Evolutionary conservation across 1,284 basidiomycete species (phyloP).

Genomic region (Sporisorium graminicola): DNA sequence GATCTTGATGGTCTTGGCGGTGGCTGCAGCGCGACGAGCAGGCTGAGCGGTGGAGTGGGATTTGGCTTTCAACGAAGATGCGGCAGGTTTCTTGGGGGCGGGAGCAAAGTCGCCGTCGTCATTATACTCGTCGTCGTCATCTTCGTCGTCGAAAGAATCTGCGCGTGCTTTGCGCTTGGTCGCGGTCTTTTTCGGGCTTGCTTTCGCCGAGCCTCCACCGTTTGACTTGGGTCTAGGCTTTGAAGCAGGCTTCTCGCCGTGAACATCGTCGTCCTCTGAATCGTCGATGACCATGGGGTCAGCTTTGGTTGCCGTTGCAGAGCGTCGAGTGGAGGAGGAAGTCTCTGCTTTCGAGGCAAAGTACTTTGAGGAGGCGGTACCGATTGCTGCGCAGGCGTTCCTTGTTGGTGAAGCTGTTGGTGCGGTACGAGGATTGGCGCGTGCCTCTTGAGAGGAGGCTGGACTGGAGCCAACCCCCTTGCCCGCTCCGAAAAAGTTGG

Average conservation of each 20-base stretch:
- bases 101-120: conserved; percentile 62
- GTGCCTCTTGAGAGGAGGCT: conserved; percentile 31
- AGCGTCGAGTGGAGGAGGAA: conserved; percentile 7
- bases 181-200: conserved; percentile 25
- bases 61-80: conserved; percentile 25
- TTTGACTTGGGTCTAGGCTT: conserved; percentile 3
- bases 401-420: conserved; percentile 15
- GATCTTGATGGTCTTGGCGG: conserved; percentile 51
- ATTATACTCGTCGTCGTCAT: conserved; percentile 46
- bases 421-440: conserved; percentile 10
- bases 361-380: conserved; percentile 34
- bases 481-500: conserved; percentile 50
- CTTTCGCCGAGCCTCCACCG: conserved; percentile 2
- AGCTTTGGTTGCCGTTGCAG: conserved; percentile 32
- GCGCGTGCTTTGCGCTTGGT: conserved; percentile 36
- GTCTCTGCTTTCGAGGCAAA: conserved; percentile 19
- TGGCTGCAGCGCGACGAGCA: conserved; percentile 16
- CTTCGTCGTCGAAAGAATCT: conserved; percentile 22
- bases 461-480: conserved; percentile 27
- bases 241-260: conserved; percentile 9
- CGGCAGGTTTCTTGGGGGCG: conserved; percentile 50
- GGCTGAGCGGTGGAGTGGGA: conserved; percentile 11
- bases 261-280: conserved; percentile 32
- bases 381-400: background rate
- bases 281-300: conserved; percentile 50